These are phyloP conservation scores for Metschnikowia shivogae DNA, from an alignment of 805 yeast species.

Conservation along the genomic window DNA sequence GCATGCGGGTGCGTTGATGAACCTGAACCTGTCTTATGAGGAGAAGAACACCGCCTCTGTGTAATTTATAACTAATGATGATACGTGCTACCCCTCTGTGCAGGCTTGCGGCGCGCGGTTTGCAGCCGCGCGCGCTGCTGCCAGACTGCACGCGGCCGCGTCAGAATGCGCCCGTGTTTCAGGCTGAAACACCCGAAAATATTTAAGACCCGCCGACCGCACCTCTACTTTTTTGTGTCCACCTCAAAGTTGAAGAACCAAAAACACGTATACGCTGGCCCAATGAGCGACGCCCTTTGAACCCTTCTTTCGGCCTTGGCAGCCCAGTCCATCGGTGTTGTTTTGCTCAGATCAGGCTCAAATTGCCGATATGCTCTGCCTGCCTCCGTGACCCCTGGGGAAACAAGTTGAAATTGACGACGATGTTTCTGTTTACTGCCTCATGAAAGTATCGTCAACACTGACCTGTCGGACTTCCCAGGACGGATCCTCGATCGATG, in stretches of 20 bases:
- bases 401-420: constrained; percentile 11
- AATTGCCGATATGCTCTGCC: constrained; percentile 16
- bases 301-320: constrained; percentile 25
- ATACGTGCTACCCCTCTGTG: too few species aligned
- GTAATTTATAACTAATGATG: not conserved
- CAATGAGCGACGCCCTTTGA: too few species aligned
- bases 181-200: too few species aligned
- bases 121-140: too few species aligned
- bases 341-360: constrained; percentile 23
- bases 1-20: constrained; percentile 18
- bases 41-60: constrained; percentile 5
- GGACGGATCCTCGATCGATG: constrained; percentile 9
- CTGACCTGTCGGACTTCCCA: constrained; percentile 4
- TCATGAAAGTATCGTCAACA: constrained; percentile 12
- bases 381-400: constrained; percentile 6
- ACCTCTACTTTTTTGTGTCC: too few species aligned
- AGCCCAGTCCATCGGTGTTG: constrained; percentile 16
- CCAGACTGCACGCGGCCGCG: too few species aligned
- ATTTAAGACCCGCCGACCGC: too few species aligned
- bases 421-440: constrained; percentile 17
- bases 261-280: too few species aligned
- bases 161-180: too few species aligned
- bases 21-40: constrained; percentile 11
- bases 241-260: too few species aligned
- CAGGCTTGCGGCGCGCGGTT: too few species aligned